These are phyloP conservation scores for Plasmodium knowlesi DNA, from an alignment of 169 alveolate species.

Conservation along the genomic window DNA sequence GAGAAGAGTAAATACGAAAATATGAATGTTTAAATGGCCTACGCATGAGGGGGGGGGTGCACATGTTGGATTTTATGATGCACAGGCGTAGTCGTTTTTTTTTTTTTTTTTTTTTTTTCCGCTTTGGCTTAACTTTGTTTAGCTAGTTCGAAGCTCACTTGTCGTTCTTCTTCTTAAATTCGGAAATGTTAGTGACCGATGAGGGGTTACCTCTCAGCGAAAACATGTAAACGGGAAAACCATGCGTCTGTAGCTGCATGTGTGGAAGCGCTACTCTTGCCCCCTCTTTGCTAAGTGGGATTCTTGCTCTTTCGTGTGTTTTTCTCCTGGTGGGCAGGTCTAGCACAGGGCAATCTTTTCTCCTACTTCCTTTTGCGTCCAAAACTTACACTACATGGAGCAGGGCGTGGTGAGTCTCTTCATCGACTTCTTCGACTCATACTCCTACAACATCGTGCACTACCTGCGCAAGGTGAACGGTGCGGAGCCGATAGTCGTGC, in stretches of 20 bases:
- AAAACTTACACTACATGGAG: neutral
- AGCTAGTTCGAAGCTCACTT: neutral
- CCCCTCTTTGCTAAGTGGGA: neutral
- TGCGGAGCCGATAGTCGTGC: slow-evolving; percentile 13
- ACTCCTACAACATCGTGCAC: slow-evolving; percentile 45
- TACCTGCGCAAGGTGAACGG: slow-evolving; percentile 25
- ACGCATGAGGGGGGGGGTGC: neutral
- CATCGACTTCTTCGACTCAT: slow-evolving; percentile 42
- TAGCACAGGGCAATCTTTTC: neutral
- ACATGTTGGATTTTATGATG: neutral
- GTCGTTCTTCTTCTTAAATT: neutral
- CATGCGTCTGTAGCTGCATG: neutral
- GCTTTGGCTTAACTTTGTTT: neutral
- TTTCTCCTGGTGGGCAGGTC: neutral
- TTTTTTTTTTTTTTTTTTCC: neutral
- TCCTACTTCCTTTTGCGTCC: neutral
- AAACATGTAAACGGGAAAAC: neutral
- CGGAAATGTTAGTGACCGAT: neutral
- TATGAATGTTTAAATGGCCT: neutral
- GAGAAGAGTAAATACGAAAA: slow-evolving; percentile 31
- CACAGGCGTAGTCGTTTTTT: neutral
- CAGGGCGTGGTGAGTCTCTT: slow-evolving; percentile 14
- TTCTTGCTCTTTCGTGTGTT: neutral
- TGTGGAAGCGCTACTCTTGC: neutral
- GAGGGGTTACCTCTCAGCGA: neutral